Conservation (phyloP, 2,329 filamentous ascomycete genomes). For the Samsoniella hepiali region DNA sequence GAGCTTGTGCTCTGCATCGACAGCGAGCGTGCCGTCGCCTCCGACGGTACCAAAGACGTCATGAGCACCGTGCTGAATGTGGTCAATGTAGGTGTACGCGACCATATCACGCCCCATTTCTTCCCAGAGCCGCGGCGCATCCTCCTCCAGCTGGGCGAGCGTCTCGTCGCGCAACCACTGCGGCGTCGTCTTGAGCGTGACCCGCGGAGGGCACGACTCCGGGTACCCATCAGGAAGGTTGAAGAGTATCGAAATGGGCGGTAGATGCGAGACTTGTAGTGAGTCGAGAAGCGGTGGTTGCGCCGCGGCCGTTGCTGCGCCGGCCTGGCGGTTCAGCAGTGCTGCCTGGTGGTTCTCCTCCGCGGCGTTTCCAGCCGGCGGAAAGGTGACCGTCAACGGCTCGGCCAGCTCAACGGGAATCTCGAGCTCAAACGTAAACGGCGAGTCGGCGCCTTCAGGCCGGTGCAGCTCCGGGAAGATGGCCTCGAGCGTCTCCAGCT, state of each 20-base stretch:
- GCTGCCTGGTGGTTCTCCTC: conserved; percentile 11
- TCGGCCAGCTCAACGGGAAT: conserved; percentile 54
- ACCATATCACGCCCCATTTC: conserved; percentile 58
- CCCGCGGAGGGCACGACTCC: conserved; percentile 45
- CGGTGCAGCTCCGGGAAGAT: conserved; percentile 64
- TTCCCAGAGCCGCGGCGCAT: conserved; percentile 57
- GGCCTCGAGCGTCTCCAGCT: conserved; percentile 33
- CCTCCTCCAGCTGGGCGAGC: conserved; percentile 47
- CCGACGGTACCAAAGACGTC: conserved; percentile 57
- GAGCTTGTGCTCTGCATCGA: conserved; percentile 60
- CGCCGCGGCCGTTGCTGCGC: conserved; percentile 17
- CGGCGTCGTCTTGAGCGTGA: conserved; percentile 51
- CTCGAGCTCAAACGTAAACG: conserved; percentile 53
- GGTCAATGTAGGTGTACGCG: conserved; percentile 62
- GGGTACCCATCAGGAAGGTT: conserved; percentile 59
- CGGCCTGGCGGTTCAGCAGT: background rate
- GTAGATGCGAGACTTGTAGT: conserved; percentile 54
- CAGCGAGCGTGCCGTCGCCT: conserved; percentile 45
- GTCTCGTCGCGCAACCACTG: conserved; percentile 53
- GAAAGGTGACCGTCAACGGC: conserved; percentile 57
- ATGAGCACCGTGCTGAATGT: conserved; percentile 56
- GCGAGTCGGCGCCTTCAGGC: conserved; percentile 37
- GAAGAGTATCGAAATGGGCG: conserved; percentile 53
- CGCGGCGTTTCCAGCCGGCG: conserved; percentile 35
- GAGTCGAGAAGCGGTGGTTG: conserved; percentile 37